Evolutionary conservation across 106 monocot genomes (phyloP).

Genomic region (Chionographis japonica): DNA sequence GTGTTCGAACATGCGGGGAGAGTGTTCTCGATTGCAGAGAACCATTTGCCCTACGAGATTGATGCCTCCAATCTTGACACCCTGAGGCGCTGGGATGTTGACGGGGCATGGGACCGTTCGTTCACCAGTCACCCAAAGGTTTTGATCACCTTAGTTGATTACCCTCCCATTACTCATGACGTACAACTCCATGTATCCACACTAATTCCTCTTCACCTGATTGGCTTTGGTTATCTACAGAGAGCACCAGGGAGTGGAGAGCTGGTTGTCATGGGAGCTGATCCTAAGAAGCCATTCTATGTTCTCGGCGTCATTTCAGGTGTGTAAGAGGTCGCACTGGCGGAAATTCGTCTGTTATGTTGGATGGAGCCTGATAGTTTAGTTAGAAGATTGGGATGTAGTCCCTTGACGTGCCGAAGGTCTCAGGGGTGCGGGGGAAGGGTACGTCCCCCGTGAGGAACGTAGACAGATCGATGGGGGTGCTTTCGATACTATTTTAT

Average conservation of each 20-base stretch:
- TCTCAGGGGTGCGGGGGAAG: too few relatives aligned
- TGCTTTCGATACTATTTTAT: too few relatives aligned
- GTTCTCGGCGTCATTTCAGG: constrained; percentile 26
- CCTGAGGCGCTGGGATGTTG: background rate
- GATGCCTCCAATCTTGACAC: constrained; percentile 12
- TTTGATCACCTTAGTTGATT: background rate
- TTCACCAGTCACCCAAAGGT: constrained; percentile 31
- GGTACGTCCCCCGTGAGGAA: too few relatives aligned
- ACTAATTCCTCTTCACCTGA: background rate
- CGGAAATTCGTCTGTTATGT: too few relatives aligned
- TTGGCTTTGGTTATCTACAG: constrained; percentile 3
- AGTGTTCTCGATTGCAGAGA: constrained; percentile 8
- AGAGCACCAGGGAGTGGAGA: constrained; percentile 19
- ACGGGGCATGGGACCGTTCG: constrained; percentile 12
- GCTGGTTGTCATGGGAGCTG: constrained; percentile 12
- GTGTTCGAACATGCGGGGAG: constrained; percentile 17
- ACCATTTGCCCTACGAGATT: constrained; percentile 15
- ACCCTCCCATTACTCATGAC: background rate
- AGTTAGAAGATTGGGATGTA: too few relatives aligned
- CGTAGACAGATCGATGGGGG: too few relatives aligned
- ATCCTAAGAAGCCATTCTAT: constrained; percentile 5
- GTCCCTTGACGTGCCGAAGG: too few relatives aligned
- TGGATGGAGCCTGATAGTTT: too few relatives aligned
- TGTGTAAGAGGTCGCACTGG: background rate
- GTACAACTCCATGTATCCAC: too few relatives aligned